phyloP scores from a whole-genome alignment of 495 filamentous ascomycete species.

The Annulohypoxylon stygium region DNA sequence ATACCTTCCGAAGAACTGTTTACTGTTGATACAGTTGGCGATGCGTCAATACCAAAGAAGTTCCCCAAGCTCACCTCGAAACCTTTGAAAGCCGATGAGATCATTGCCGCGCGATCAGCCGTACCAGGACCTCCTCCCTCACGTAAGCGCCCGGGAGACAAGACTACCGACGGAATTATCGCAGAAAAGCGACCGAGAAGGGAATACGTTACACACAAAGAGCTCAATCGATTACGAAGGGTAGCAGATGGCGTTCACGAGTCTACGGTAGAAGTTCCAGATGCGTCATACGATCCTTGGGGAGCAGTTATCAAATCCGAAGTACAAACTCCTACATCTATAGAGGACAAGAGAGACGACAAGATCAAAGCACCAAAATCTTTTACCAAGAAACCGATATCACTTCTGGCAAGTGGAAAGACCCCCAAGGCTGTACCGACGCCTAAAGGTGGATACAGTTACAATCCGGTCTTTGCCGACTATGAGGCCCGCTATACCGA shows the following conservation, averaged over 20 bases:
- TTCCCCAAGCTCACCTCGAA: constrained; percentile 74
- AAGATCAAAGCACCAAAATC: constrained; percentile 80
- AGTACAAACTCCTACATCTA: constrained; percentile 37
- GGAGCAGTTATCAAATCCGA: constrained; percentile 61
- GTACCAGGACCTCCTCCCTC: constrained; percentile 78
- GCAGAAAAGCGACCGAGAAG: constrained; percentile 77
- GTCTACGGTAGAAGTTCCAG: constrained; percentile 65
- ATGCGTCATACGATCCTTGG: constrained; percentile 83
- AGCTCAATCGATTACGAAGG: constrained; percentile 79
- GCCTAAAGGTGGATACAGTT: constrained; percentile 85
- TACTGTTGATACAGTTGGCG: constrained; percentile 80
- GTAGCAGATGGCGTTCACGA: constrained; percentile 80
- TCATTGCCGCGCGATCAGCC: constrained; percentile 84
- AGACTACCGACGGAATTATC: constrained; percentile 73
- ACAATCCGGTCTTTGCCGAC: constrained; percentile 88
- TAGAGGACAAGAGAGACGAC: constrained; percentile 50
- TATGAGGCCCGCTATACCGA: constrained; percentile 80
- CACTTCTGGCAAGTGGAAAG: constrained; percentile 82
- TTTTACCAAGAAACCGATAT: constrained; percentile 79
- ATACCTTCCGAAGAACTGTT: constrained; percentile 84
- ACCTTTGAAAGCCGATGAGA: constrained; percentile 87
- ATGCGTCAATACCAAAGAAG: constrained; percentile 69
- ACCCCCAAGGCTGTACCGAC: constrained; percentile 79
- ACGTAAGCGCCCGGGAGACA: constrained; percentile 75
- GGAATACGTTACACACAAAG: constrained; percentile 82